phyloP scores from a whole-genome alignment of 257 asterid genomes.

The Dorcoceras hygrometricum region DNA sequence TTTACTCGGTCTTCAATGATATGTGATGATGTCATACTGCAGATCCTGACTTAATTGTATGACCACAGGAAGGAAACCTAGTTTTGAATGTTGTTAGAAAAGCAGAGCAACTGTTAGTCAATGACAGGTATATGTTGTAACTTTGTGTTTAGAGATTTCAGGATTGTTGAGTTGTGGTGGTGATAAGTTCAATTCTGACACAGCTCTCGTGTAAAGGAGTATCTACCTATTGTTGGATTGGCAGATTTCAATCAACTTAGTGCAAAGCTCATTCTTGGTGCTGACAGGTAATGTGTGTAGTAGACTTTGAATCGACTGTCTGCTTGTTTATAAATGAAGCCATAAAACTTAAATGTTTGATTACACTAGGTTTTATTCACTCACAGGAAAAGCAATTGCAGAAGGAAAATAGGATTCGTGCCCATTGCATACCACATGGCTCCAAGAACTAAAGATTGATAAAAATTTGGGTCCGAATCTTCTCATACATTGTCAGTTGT shows the following conservation, averaged over 20 bases:
- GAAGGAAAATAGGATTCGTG: too few relatives aligned
- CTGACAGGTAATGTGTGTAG: constrained; percentile 59
- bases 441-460: too few relatives aligned
- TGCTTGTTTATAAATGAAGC: too few relatives aligned
- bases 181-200: constrained; percentile 22
- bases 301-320: background rate
- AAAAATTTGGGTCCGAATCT: too few relatives aligned
- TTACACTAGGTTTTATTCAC: too few relatives aligned
- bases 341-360: too few relatives aligned
- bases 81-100: constrained; percentile 84
- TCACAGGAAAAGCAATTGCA: too few relatives aligned
- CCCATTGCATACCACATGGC: too few relatives aligned
- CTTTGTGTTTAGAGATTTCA: constrained; percentile 4
- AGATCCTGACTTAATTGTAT: constrained; percentile 6
- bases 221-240: constrained; percentile 85
- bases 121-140: constrained; percentile 55
- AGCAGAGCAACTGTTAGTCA: constrained; percentile 78
- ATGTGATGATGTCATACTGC: background rate
- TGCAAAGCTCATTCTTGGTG: constrained; percentile 91
- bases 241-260: constrained; percentile 85
- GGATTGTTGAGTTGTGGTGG: constrained; percentile 21
- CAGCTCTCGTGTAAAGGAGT: constrained; percentile 91
- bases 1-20: constrained; percentile 16
- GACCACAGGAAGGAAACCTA: constrained; percentile 88
- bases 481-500: too few relatives aligned